Base-by-base conservation (phyloP, 768 basidiomycete species). In the Rhizopogon sp. region DNA sequence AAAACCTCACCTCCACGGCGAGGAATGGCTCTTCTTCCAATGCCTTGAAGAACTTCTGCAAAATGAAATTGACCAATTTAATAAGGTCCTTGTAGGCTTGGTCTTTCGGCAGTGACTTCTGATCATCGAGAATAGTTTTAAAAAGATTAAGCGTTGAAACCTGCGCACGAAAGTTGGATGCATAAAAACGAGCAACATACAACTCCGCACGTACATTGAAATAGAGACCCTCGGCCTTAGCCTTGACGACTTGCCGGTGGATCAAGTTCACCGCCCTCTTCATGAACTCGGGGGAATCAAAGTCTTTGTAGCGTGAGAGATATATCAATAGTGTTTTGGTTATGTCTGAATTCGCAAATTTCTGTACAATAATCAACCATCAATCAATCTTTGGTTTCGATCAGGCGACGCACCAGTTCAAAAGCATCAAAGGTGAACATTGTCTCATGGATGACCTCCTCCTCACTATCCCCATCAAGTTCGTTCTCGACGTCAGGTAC, bases 31-130 rank as follows among this genome's bases (percentile, higher is more conserved):
- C 88, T 59, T 91, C 84, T 52, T 82, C 80, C 46, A 93, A 78
- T 6, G 85, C 82, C 69, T 97, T 98, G 84, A 99, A 98, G 78
- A 98, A 98, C 66, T 88, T 85, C 25, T 91, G 84, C 56, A 98
- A 78, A 57, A 98, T 78, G 72, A 81, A 99, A 63, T 85, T 89
- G 74, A 98, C 85, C 37, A 98, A 73, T 53, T 81, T 79, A 53
- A 91, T 68, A 46, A 98, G 83, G 70, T 98, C 97, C 62, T 88
- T 88, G 74, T 82, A 79, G 1, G 91, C 77, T 58, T 85, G 85
- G 47, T 89, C 87, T 52, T 82, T 83, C 54, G 94, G 92, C 54
- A 93, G 76, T 10, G 85, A 80, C 62, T 82, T 81, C 66, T 90
- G 84, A 66, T 93, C 88, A 56, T 87, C 85, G 46, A 98, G 73